These are phyloP conservation scores for Alternaria sp. DNA, from an alignment of 2,329 filamentous ascomycete species.

Conservation along the genomic window DNA sequence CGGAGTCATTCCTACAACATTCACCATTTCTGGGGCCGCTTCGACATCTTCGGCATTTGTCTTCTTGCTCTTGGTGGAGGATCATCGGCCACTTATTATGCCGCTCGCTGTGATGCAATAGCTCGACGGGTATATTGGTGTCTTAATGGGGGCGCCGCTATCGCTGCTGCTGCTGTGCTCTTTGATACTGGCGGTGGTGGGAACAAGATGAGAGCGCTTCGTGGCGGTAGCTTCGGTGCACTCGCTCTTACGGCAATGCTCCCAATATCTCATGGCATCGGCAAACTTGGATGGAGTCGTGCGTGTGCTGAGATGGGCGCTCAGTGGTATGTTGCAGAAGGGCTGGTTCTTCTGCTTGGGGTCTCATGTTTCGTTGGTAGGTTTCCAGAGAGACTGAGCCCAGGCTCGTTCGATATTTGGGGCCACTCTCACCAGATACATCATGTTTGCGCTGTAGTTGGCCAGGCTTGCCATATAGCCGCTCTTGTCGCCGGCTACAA, in stretches of 20 bases:
- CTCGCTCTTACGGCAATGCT: conserved; percentile 10
- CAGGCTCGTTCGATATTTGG: conserved; percentile 21
- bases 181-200: neutral
- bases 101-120: neutral
- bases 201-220: neutral
- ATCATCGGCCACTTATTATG: neutral
- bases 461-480: conserved; percentile 10
- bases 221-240: neutral
- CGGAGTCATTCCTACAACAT: conserved; percentile 40
- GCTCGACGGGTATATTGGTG: neutral
- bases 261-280: conserved; percentile 31
- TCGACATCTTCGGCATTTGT: conserved; percentile 41
- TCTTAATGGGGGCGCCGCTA: neutral
- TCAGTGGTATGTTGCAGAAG: no score
- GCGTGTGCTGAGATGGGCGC: conserved; percentile 22
- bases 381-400: conserved; percentile 18
- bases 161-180: neutral
- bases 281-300: conserved; percentile 28
- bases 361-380: conserved; percentile 22
- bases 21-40: conserved; percentile 34
- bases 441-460: conserved; percentile 16
- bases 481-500: conserved; percentile 1
- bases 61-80: neutral
- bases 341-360: conserved; percentile 7
- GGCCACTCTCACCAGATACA: conserved; percentile 19